Evolutionary conservation across 352 stramenopile genomes (phyloP).

Genomic region (Phytopythium ostracodes): DNA sequence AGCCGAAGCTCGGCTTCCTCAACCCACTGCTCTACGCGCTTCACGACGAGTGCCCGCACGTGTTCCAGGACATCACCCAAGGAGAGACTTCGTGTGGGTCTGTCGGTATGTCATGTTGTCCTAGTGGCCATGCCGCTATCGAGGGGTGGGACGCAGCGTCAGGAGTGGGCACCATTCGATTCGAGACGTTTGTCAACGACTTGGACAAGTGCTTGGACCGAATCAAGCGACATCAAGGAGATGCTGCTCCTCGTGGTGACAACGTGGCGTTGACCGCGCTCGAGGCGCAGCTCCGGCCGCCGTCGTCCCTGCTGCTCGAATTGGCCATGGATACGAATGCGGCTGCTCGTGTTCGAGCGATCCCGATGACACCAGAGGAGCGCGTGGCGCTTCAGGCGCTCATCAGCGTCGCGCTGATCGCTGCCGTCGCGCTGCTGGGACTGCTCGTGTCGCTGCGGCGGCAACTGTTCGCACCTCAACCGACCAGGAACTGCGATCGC

Average conservation of each 20-base stretch:
- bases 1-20: constrained; percentile 55
- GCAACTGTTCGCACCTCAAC: constrained; percentile 26
- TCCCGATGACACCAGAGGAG: constrained; percentile 14
- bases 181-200: constrained; percentile 31
- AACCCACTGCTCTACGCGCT: constrained; percentile 73
- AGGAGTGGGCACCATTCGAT: constrained; percentile 54
- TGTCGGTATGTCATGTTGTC: constrained; percentile 43
- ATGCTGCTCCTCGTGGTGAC: background rate
- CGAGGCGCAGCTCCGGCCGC: background rate
- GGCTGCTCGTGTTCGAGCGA: background rate
- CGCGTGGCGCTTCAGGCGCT: constrained; percentile 22
- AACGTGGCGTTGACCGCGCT: background rate
- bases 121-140: constrained; percentile 35
- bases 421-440: constrained; percentile 25
- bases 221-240: constrained; percentile 9
- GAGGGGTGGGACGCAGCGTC: constrained; percentile 69
- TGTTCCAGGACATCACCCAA: constrained; percentile 65
- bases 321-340: background rate
- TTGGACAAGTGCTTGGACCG: constrained; percentile 38
- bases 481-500: constrained; percentile 8
- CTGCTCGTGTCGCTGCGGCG: constrained; percentile 36
- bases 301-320: background rate
- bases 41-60: constrained; percentile 47
- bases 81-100: constrained; percentile 57
- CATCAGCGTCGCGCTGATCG: constrained; percentile 26